These are phyloP conservation scores for Zelonia costaricensis DNA, from an alignment of 208 protist genomes.

Conservation along the genomic window DNA sequence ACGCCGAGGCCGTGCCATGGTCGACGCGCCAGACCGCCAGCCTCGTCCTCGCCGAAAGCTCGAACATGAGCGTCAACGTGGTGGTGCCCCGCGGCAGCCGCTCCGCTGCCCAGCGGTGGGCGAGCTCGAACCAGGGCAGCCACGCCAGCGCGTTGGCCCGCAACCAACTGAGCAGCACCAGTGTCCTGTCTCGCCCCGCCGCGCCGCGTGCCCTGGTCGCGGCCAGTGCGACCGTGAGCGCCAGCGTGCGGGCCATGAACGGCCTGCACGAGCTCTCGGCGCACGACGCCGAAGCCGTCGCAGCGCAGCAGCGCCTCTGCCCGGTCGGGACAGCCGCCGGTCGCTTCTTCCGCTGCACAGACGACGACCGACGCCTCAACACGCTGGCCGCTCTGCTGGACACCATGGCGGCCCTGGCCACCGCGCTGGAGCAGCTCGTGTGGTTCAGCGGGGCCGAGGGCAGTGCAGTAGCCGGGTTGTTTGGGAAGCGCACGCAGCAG, in stretches of 20 bases:
- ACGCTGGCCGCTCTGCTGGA: slow-evolving; percentile 53
- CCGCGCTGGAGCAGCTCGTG: slow-evolving; percentile 47
- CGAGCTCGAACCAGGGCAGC: too few species aligned
- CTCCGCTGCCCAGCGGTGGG: too few species aligned
- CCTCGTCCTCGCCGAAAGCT: neutral
- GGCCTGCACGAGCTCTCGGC: neutral
- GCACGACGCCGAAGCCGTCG: neutral
- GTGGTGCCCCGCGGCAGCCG: too few species aligned
- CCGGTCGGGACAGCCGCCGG: slow-evolving; percentile 44
- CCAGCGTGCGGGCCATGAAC: neutral
- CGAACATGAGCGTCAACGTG: slow-evolving; percentile 17
- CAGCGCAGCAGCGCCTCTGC: slow-evolving; percentile 22
- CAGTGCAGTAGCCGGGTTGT: slow-evolving; percentile 30
- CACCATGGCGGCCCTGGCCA: slow-evolving; percentile 35
- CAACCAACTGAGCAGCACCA: too few species aligned
- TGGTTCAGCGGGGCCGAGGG: slow-evolving; percentile 44
- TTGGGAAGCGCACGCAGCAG: slow-evolving; percentile 28
- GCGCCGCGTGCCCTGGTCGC: slow-evolving; percentile 3
- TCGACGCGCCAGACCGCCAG: neutral
- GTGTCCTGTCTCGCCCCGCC: too few species aligned
- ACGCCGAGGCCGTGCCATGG: slow-evolving; percentile 25
- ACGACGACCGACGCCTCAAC: slow-evolving; percentile 43
- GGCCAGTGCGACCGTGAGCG: neutral
- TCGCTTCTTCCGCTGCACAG: slow-evolving; percentile 50
- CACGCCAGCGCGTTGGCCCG: too few species aligned